Evolutionary conservation across 768 basidiomycete genomes (phyloP).

Genomic region (Lentinula aciculospora): DNA sequence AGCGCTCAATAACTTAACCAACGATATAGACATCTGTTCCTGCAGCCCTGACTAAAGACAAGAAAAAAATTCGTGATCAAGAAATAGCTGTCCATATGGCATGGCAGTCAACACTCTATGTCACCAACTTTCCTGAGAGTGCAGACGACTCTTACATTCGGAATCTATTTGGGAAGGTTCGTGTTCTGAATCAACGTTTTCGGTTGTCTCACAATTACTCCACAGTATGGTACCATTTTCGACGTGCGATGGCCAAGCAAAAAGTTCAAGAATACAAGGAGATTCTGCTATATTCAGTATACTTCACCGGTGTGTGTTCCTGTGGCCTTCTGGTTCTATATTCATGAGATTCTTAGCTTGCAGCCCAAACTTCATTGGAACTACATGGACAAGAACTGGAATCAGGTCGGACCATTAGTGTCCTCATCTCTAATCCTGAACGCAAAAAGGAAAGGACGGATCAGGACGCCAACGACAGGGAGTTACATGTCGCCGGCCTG

Average conservation of each 20-base stretch:
- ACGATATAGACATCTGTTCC: conserved; percentile 67
- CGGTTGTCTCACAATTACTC: conserved; percentile 5
- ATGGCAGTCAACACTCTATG: conserved; percentile 91
- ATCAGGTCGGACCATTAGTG: conserved; percentile 61
- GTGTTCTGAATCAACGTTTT: conserved; percentile 11
- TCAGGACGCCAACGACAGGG: conserved; percentile 74
- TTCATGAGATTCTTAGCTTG: conserved; percentile 29
- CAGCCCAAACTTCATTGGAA: conserved; percentile 74
- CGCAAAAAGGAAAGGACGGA: conserved; percentile 89
- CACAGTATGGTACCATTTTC: conserved; percentile 83
- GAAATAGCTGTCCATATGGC: conserved; percentile 86
- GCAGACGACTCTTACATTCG: conserved; percentile 75
- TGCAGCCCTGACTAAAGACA: conserved; percentile 89
- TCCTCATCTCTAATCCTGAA: conserved; percentile 87
- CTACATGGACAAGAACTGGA: conserved; percentile 75
- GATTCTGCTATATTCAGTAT: conserved; percentile 95
- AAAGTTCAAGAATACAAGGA: conserved; percentile 84
- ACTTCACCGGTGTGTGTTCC: conserved; percentile 58
- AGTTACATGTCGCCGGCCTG: conserved; percentile 85
- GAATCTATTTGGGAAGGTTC: conserved; percentile 72
- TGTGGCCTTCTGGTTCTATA: background rate
- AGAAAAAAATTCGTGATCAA: conserved; percentile 71
- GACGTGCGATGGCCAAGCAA: conserved; percentile 98
- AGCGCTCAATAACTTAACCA: background rate
- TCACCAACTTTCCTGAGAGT: conserved; percentile 91